A percentile compares a stretch with the other conserved stretches of the same genome.
These are phyloP conservation scores for Rhodotorula diobovata DNA, from an alignment of 768 basidiomycete genomes.

Conservation along the genomic window DNA sequence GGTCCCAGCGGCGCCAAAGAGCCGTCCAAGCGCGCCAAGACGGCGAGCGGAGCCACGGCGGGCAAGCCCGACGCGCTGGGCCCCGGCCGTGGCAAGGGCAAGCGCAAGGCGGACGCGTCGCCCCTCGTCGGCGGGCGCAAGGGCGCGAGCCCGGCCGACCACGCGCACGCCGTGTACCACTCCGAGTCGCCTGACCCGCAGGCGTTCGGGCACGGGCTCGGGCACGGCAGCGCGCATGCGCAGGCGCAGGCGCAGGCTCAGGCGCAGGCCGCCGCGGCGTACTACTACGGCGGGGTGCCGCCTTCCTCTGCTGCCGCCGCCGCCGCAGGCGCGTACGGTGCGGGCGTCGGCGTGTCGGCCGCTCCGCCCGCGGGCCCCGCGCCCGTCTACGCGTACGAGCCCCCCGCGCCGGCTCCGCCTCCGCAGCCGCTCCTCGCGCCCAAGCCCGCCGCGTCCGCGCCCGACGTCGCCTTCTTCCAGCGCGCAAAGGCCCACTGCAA, in stretches of 20 bases:
- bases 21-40: constrained; percentile 17
- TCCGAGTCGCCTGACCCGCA: constrained; percentile 19
- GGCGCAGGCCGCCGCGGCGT: constrained; percentile 12
- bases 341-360: not conserved
- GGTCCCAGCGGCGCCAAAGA: not conserved
- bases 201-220: not conserved
- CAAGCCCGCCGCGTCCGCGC: constrained; percentile 43
- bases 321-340: constrained; percentile 2
- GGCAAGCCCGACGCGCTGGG: not conserved
- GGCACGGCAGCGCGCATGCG: not conserved
- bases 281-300: constrained; percentile 15
- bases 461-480: constrained; percentile 88
- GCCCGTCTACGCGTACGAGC: constrained; percentile 36
- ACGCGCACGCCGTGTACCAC: constrained; percentile 6
- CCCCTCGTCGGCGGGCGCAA: constrained; percentile 9
- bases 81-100: constrained; percentile 8
- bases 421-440: constrained; percentile 33
- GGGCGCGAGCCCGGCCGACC: constrained; percentile 23
- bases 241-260: constrained; percentile 11
- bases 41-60: not conserved
- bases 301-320: not conserved
- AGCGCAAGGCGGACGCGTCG: constrained; percentile 26
- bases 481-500: constrained; percentile 59
- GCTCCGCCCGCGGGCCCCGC: constrained; percentile 6
- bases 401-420: constrained; percentile 36